Base-by-base conservation (phyloP, 768 basidiomycete genomes). In the Boletus vinaceobasis region DNA sequence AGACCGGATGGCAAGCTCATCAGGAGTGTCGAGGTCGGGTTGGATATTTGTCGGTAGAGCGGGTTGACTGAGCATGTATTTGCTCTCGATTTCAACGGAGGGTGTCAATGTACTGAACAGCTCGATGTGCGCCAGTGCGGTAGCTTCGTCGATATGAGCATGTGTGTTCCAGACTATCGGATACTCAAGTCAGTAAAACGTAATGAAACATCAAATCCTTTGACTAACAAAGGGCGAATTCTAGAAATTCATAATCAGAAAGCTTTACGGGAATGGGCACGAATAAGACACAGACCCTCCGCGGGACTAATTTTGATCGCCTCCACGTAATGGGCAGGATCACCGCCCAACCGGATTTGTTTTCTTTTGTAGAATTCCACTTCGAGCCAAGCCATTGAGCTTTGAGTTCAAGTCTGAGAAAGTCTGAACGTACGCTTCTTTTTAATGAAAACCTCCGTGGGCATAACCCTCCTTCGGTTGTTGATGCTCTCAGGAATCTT, bases 281-380 rank as follows among this genome's bases (percentile, higher is more conserved):
- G 21, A 29, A 21, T n/a, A 31, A 36, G 33, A 23, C 29, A 66
- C 77, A 8, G 53, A 84, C 86, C 86, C 69, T 91, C 88, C 3
- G 87, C 85, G 7, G 84, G 77, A 65, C 81, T 86, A 27, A 92
- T 84, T 56, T 73, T 80, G 35, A 90, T 81, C 6, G 75, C 74
- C 39, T 84, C 73, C 0, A 77, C 79, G 57, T 73, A 90, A 27
- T 73, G 65, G 5, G 65, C 70, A 50, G 80, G 77, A 26, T 81
- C 77, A 5, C 83, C 82, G 1, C 83, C 83, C 33, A 74, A 68
- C 29, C 80, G 71, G 37, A 60, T 65, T 59, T 88, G 86, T 62
- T 91, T 91, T 62, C 78, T 77, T 66, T 85, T 80, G 68, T 88
- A 91, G 62, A 89, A 90, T 1, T 77, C 78, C 63, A 92, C 90